Evolutionary conservation across 2,329 filamentous ascomycete species (phyloP).

Genomic region (Westerdykella ornata): DNA sequence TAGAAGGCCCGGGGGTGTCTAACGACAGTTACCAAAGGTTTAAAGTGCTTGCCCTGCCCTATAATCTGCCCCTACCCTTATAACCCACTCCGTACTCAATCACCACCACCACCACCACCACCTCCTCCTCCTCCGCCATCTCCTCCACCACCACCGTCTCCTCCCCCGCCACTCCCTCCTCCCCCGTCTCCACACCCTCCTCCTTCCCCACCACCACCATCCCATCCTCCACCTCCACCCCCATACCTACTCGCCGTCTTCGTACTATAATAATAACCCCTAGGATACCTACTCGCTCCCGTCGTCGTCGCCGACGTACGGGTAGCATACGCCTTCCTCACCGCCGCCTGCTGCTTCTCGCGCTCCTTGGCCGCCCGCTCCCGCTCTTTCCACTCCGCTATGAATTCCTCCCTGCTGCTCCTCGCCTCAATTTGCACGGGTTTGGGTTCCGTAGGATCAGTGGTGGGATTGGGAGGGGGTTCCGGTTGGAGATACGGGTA

Average conservation of each 20-base stretch:
- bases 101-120: slow-evolving; percentile 5
- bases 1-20: too few species aligned
- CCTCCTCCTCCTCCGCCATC: slow-evolving; percentile 2
- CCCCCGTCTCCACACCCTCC: slow-evolving; percentile 1
- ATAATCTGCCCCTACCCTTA: too few species aligned
- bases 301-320: not conserved
- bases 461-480: not conserved
- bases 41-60: too few species aligned
- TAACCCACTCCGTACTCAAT: too few species aligned
- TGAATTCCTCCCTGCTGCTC: too few species aligned
- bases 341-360: not conserved
- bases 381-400: not conserved
- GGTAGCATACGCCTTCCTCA: not conserved
- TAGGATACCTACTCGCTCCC: not conserved
- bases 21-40: too few species aligned
- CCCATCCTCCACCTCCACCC: not conserved
- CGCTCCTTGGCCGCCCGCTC: not conserved
- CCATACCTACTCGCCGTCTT: not conserved
- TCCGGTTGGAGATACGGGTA: not conserved
- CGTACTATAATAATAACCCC: not conserved
- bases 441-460: not conserved
- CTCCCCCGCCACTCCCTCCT: slow-evolving; percentile 1
- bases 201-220: not conserved
- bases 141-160: slow-evolving; percentile 2
- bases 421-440: too few species aligned